Percentiles rank a stretch among this genome's conserved stretches.
Conservation (phyloP, 2,329 filamentous ascomycete species). For the Apiospora phragmitis region DNA sequence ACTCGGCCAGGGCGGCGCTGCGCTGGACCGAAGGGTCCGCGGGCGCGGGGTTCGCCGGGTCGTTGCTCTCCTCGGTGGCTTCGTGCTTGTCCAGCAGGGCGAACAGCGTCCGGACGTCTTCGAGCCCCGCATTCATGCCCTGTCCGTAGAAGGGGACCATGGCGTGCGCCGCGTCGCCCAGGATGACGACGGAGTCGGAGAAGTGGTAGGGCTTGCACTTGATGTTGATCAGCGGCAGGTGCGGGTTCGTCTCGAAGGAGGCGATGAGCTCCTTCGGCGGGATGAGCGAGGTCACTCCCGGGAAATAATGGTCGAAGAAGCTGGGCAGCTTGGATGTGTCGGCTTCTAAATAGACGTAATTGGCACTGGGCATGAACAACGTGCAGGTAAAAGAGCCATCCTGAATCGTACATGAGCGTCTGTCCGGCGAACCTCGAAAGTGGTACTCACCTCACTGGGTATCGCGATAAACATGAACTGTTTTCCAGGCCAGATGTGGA, state of each 20-base stretch:
- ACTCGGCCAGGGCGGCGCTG: conserved; percentile 72
- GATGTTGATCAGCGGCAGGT: conserved; percentile 89
- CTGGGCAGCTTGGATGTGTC: conserved; percentile 58
- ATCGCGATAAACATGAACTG: conserved; percentile 99
- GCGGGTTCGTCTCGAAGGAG: conserved; percentile 81
- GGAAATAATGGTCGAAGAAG: conserved; percentile 85
- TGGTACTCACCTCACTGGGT: conserved; percentile 60
- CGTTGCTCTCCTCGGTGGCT: conserved; percentile 46
- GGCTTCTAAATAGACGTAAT: conserved; percentile 69
- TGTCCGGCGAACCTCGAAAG: neutral
- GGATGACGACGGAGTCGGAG: conserved; percentile 72
- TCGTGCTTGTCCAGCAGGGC: conserved; percentile 70
- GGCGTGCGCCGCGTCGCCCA: conserved; percentile 94
- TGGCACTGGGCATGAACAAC: conserved; percentile 75
- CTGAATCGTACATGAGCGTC: conserved; percentile 37
- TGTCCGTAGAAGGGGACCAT: conserved; percentile 99
- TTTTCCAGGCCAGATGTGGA: conserved; percentile 95
- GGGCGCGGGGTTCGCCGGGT: conserved; percentile 25
- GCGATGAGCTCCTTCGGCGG: conserved; percentile 64
- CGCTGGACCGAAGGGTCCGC: conserved; percentile 59
- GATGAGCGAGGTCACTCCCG: conserved; percentile 77
- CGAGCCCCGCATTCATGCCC: conserved; percentile 94
- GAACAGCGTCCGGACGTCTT: conserved; percentile 90
- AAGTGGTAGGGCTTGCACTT: conserved; percentile 91
- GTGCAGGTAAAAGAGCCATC: conserved; percentile 96